Evolutionary conservation across 1,284 basidiomycete species (phyloP), one percentile per base, ranked within the genome.

Genomic region (Pseudozyma pruni): DNA sequence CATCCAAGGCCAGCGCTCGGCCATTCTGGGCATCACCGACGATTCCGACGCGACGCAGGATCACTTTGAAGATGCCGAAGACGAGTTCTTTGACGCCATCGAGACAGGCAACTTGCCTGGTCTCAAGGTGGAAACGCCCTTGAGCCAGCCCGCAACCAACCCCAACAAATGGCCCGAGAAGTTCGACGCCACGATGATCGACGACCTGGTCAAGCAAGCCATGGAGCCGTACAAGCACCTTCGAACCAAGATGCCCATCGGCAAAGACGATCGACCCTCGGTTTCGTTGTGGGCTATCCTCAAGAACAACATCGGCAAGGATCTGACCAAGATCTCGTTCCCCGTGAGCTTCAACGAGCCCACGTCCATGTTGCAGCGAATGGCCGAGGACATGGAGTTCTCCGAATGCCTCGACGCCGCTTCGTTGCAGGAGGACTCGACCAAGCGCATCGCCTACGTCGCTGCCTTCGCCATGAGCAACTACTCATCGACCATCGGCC

Each of bases 391-490:
- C 71, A 81, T 84, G 81, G 75, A 76, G 45, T 80, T 76, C 40
- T 59, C 72, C 17, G 73, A 79, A 27, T 74, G 74, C 33, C 64
- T 95, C 72, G 93, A 95, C 78, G 89, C 90, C 3, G 95, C 95
- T 11, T 88, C 88, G 2, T 85, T 85, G 47, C 91, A 95, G 79
- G 80, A 83, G 32, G 92, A 96, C 78, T 89, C 92, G 7, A 87
- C 91, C 43, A 88, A 89, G 56, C 89, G 95, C 8, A 89, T 97
- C 57, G 94, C 93, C 0, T 98, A 90, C 78, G 93, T 98, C 4
- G 93, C 91, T 11, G 95, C 93, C 0, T 98, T 98, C 83, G 95
- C 94, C 2, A 96, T 96, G 92, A 93, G 91, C 37, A 98, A 98
- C 84, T 98, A 98, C 84, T 93, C 92, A 11, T 94, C 92, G 25